Evolutionary conservation across 2,329 filamentous ascomycete genomes (phyloP), one percentile per base, ranked within the genome.

Genomic region (Lachnellula cervina): DNA sequence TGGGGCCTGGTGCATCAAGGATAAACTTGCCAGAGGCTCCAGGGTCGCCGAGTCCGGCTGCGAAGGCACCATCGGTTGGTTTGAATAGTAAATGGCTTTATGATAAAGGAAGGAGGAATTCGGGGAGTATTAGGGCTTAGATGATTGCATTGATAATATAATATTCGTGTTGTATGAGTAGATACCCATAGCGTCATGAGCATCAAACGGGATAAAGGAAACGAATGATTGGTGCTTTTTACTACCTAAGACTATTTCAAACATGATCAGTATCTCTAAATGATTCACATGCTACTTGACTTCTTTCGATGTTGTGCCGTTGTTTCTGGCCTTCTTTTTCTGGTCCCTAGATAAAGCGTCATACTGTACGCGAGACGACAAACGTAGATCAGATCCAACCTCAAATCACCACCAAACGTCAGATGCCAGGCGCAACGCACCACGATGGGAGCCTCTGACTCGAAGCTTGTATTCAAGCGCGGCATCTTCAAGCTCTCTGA

Each of bases 401-500:
- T 37, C 23, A 46, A 28, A 46, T 32, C 17, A 50, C 34, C 17
- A 51, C 43, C 57, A 23, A 48, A 57, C 58, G 48, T 59, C 59
- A 57, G 43, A 69, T 69, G 65, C 60, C 44, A 60, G 52, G 17
- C 52, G 42, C 60, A 62, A 56, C 23, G 23, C 44, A 55, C 60
- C 59, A 68, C 51, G 42, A 99, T 99, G 94, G 94, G 94, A 74
- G 93, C 93, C 71, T 97, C 93, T 75, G 93, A 97, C 77, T 97
- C 93, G 68, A 97, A 97, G 81, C 86, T 97, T 70, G 90, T 93
- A 70, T 97, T 99, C 82, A 97, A 97, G 76, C 90, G 96, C 76
- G 93, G 92, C 75, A 96, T 97, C 77, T 97, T 97, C 78, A 86
- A 89, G 70, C 84, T 99, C 57, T 94, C 91, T n/a, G 91, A 96